phyloP scores from a whole-genome alignment of 2,329 filamentous ascomycete species.

The Trichothecium sympodiale region DNA sequence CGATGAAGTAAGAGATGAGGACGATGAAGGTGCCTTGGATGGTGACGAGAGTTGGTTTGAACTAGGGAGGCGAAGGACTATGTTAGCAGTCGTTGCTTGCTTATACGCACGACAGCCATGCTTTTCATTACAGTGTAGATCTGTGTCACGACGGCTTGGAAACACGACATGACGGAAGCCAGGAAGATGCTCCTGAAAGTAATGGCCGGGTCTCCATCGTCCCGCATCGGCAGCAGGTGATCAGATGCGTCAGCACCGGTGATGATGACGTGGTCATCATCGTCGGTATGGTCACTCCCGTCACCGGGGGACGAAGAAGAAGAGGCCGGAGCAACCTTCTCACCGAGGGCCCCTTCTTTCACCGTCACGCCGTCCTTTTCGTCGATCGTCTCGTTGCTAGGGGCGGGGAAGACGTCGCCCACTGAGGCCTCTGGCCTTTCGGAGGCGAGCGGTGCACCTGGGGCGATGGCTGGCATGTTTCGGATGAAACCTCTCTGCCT shows the following conservation, averaged over 20 bases:
- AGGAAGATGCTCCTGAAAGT: constrained; percentile 43
- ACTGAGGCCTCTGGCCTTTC: constrained; percentile 9
- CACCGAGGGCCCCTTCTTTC: not conserved
- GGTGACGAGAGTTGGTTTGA: constrained; percentile 37
- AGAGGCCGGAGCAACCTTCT: no score
- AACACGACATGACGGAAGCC: constrained; percentile 35
- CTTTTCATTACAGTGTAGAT: constrained; percentile 36
- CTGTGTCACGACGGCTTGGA: constrained; percentile 44
- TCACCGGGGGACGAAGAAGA: constrained; percentile 2
- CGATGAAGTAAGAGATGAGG: constrained; percentile 44
- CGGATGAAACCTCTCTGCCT: no score
- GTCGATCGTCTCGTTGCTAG: constrained; percentile 16
- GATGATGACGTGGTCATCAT: constrained; percentile 34
- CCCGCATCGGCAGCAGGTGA: constrained; percentile 38
- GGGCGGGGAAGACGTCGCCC: constrained; percentile 16
- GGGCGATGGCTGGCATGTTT: no score
- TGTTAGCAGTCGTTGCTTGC: no score
- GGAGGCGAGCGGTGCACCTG: no score
- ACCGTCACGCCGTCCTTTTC: constrained; percentile 14
- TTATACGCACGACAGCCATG: no score
- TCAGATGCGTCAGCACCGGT: constrained; percentile 38
- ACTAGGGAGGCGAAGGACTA: constrained; percentile 19
- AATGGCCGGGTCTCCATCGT: constrained; percentile 38
- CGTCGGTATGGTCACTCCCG: constrained; percentile 13
- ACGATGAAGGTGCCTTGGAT: constrained; percentile 45